Evolutionary conservation across 257 asterid genomes (phyloP).

Genomic region (Phtheirospermum japonicum): DNA sequence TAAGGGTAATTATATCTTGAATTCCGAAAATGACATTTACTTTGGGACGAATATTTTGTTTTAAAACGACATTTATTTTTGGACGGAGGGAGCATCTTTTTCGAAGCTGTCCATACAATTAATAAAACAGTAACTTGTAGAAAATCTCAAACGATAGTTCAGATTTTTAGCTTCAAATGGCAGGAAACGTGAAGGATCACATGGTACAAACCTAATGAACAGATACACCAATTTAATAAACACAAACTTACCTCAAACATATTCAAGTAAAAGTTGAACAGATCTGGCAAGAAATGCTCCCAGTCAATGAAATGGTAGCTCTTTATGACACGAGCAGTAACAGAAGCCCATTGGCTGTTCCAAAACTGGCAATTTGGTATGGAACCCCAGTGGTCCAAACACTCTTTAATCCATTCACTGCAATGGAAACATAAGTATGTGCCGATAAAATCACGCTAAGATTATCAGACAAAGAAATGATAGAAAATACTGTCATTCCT

Average conservation of each 20-base stretch:
- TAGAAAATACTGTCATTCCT: conserved; percentile 33
- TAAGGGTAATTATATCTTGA: too few relatives aligned
- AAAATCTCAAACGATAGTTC: not conserved
- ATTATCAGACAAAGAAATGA: conserved; percentile 22
- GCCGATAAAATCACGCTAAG: conserved; percentile 24
- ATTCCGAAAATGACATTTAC: too few relatives aligned
- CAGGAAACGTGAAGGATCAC: not conserved
- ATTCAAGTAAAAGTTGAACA: conserved; percentile 81
- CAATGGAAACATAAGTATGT: conserved; percentile 28
- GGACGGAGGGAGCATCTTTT: not conserved
- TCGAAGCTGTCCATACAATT: conserved; percentile 11
- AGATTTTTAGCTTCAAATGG: conserved; percentile 15
- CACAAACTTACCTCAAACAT: conserved; percentile 78
- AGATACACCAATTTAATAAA: conserved; percentile 16
- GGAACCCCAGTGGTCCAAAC: conserved; percentile 79
- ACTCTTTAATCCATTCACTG: conserved; percentile 71
- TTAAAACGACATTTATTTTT: too few relatives aligned
- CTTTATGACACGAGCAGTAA: conserved; percentile 92
- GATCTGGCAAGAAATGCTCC: conserved; percentile 65
- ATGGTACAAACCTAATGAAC: conserved; percentile 14
- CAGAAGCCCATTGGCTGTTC: conserved; percentile 98
- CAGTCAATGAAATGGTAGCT: conserved; percentile 65
- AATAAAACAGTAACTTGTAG: not conserved
- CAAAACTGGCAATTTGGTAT: conserved; percentile 91
- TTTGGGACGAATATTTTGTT: too few relatives aligned